Base-by-base conservation (phyloP, 2,329 filamentous ascomycete species). In the Aureobasidium musti region DNA sequence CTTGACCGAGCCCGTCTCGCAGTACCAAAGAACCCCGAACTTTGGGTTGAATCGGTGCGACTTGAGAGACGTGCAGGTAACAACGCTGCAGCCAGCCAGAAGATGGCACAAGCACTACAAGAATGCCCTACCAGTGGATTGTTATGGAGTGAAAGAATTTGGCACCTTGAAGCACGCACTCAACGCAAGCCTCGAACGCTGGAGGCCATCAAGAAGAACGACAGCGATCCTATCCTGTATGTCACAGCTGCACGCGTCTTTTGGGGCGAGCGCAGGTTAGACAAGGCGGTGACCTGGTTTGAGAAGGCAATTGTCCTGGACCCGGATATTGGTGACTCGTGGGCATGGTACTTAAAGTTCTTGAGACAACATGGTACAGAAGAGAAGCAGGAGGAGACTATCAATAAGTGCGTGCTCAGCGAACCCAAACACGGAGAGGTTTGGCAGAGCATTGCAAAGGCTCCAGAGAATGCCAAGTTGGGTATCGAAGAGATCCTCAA, bases 281-380 rank as follows among this genome's bases (percentile, higher is more conserved):
- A 98, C 72, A 97, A 97, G 78, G 94, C 95, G 2, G 90, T 93
- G 78, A 93, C 87, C 70, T 99, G 95, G 95, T 99, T 99, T 77
- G 92, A 97, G 79, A 97, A 96, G 79, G 95, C 95, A 0, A 88
- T 97, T 66, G 83, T 97, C 64, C 82, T 95, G 14, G 92, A 99
- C 74, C 87, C 89, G 41, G 93, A 98, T 76, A 81, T 87, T 60
- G 95, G 95, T 60, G 96, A 99, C 80, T 91, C 88, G 13, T 99
- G 96, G 96, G 94, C 92, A 23, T 99, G 94, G 94, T 99, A 97
- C 78, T 95, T 92, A 78, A 93, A 94, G 77, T 99, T 98, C 77
- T 75, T 98, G 70, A 77, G 88, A 71, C 91, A 97, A 82, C 93
- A 99, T 79, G 96, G 95, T 11, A 97, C 92, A 5, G 89, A 92